Conservation (phyloP, 225 moss, liverwort and hornwort species). For the Physcomitrellopsis africana region DNA sequence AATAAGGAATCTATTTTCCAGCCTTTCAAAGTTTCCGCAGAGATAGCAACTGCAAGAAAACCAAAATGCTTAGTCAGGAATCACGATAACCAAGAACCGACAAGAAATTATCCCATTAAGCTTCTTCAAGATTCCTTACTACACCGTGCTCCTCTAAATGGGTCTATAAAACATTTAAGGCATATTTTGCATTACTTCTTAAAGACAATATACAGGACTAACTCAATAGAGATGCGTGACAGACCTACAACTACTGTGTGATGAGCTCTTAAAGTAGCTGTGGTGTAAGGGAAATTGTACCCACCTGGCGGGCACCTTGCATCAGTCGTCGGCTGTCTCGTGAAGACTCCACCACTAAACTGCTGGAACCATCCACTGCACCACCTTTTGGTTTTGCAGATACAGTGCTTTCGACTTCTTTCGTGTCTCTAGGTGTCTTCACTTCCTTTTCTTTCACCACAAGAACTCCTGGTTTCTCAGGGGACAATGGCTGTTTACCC, state of each 20-base stretch:
- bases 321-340: conserved; percentile 85
- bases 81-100: conserved; percentile 13
- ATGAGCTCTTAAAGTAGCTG: conserved; percentile 18
- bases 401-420: conserved; percentile 40
- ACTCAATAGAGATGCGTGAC: conserved; percentile 13
- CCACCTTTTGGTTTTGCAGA: conserved; percentile 46
- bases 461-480: conserved; percentile 43
- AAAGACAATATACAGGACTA: neutral
- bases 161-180: too few species aligned
- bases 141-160: neutral
- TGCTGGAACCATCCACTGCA: conserved; percentile 45
- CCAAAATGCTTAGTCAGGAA: conserved; percentile 24
- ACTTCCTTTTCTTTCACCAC: conserved; percentile 43
- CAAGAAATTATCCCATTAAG: neutral
- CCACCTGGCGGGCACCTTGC: conserved; percentile 93
- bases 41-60: conserved; percentile 49
- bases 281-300: neutral
- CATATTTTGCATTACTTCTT: too few species aligned
- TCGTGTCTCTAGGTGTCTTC: conserved; percentile 28
- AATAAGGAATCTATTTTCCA: conserved; percentile 24
- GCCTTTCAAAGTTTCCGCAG: conserved; percentile 48
- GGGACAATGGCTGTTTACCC: conserved; percentile 44
- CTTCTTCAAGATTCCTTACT: neutral
- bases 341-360: conserved; percentile 59
- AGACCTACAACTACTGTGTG: conserved; percentile 18